Conservation (phyloP, 2,329 filamentous ascomycete species). For the Daldinia sp. region DNA sequence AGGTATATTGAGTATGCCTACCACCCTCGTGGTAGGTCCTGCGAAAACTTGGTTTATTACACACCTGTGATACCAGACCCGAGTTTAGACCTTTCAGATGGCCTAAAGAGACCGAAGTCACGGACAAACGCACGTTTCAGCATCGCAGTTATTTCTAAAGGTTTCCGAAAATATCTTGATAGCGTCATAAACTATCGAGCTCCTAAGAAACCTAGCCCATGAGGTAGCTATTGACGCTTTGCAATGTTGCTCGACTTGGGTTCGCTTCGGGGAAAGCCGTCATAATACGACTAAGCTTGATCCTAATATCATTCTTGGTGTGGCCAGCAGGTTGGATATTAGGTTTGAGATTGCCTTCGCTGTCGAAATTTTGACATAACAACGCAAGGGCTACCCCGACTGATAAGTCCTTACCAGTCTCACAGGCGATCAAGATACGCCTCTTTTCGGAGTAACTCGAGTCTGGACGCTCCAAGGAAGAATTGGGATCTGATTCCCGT, state of each 20-base stretch:
- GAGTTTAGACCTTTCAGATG: not conserved
- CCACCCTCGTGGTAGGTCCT: not conserved
- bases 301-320: constrained; percentile 82
- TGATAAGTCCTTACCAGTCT: constrained; percentile 82
- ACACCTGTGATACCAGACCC: not conserved
- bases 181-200: not conserved
- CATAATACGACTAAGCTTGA: constrained; percentile 84
- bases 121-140: not conserved
- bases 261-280: constrained; percentile 82
- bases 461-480: constrained; percentile 47
- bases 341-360: constrained; percentile 62
- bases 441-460: constrained; percentile 1
- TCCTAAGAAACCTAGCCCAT: constrained; percentile 63
- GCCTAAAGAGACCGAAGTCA: not conserved
- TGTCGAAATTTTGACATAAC: constrained; percentile 78
- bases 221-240: constrained; percentile 91
- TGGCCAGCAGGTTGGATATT: constrained; percentile 53
- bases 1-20: not conserved
- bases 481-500: constrained; percentile 18
- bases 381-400: constrained; percentile 82
- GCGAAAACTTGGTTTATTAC: not conserved
- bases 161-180: not conserved
- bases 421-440: constrained; percentile 73
- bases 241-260: constrained; percentile 84
- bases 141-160: not conserved